Conservation (phyloP, 2,329 filamentous ascomycete genomes). For the Colletotrichum lindemuthianum region DNA sequence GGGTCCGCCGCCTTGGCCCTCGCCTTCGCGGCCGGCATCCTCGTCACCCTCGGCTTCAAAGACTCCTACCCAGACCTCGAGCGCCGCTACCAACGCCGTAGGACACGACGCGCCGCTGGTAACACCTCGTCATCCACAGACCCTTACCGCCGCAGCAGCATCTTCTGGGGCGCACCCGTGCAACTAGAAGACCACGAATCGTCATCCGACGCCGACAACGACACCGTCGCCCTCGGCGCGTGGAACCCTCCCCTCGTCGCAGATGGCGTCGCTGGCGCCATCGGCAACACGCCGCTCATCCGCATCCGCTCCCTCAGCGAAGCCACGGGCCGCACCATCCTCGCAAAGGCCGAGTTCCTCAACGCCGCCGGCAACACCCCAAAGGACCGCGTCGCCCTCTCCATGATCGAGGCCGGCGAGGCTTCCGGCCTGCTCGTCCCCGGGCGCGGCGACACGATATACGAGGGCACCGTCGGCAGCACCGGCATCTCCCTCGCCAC, state of each 20-base stretch:
- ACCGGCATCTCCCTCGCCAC: constrained; percentile 95
- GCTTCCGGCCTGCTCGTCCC: constrained; percentile 78
- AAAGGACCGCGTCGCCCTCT: constrained; percentile 93
- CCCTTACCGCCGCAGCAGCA: constrained; percentile 51
- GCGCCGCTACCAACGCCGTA: constrained; percentile 65
- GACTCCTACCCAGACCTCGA: constrained; percentile 83
- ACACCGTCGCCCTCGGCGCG: constrained; percentile 37
- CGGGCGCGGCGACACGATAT: constrained; percentile 89
- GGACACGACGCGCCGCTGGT: constrained; percentile 38
- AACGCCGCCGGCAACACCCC: constrained; percentile 95
- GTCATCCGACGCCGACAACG: constrained; percentile 40
- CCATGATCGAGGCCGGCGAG: constrained; percentile 88
- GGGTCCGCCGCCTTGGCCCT: constrained; percentile 73
- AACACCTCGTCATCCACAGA: constrained; percentile 28
- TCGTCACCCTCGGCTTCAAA: constrained; percentile 81
- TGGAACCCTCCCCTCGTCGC: constrained; percentile 57
- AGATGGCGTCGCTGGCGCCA: constrained; percentile 88
- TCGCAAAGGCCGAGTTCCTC: constrained; percentile 95
- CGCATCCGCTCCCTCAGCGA: constrained; percentile 86
- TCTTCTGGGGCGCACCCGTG: constrained; percentile 60
- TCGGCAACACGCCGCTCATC: constrained; percentile 92
- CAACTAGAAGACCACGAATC: constrained; percentile 66
- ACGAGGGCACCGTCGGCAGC: constrained; percentile 96
- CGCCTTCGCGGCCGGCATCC: constrained; percentile 81
- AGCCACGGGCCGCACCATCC: constrained; percentile 86